phyloP scores from a whole-genome alignment of 73 alveolate genomes.

The Paramecium sonneborni region DNA sequence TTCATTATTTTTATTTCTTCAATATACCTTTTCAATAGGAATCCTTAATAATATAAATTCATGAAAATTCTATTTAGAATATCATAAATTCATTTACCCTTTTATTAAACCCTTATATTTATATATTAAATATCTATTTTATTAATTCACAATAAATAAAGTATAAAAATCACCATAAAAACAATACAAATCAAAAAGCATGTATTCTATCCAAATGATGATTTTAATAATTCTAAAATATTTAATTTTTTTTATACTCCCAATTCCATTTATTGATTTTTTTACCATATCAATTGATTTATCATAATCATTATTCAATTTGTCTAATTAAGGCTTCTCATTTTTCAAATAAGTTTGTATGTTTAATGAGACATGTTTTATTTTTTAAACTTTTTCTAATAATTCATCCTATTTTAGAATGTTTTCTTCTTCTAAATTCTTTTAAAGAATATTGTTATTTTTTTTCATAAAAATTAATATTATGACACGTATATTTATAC shows the following conservation, averaged over 20 bases:
- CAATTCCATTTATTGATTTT: background rate
- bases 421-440: constrained; percentile 45
- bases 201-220: background rate
- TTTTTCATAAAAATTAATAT: background rate
- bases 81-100: too few relatives aligned
- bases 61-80: too few relatives aligned
- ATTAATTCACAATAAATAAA: background rate
- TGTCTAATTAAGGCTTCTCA: background rate
- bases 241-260: background rate
- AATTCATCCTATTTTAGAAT: background rate
- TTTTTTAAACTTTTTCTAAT: background rate
- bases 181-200: background rate
- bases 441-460: background rate
- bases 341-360: background rate
- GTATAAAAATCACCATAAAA: background rate
- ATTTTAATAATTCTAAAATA: background rate
- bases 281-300: background rate
- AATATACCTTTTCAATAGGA: background rate
- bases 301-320: constrained; percentile 12
- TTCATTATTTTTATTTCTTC: background rate
- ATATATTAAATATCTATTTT: background rate
- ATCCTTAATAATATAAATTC: too few relatives aligned
- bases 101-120: too few relatives aligned
- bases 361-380: background rate
- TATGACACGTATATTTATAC: constrained; percentile 5